Evolutionary conservation across 2,329 filamentous ascomycete species (phyloP).

Genomic region (Coniochaeta sp.): DNA sequence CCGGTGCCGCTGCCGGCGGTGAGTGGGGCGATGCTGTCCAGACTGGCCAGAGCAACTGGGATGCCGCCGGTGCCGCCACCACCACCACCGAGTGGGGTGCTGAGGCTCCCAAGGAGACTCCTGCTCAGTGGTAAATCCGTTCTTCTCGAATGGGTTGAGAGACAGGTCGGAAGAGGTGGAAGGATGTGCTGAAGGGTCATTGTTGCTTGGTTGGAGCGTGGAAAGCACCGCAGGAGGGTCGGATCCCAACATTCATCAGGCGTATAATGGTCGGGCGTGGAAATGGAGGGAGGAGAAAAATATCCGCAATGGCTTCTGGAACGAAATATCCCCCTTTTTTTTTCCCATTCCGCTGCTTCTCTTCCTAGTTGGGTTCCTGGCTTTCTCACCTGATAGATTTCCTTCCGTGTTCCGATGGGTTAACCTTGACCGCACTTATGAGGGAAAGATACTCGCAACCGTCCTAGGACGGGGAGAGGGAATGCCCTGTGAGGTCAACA

Average conservation of each 20-base stretch:
- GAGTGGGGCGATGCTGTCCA: constrained; percentile 51
- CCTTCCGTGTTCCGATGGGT: constrained; percentile 30
- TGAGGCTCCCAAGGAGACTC: constrained; percentile 36
- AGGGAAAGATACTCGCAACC: constrained; percentile 95
- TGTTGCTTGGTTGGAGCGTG: background rate
- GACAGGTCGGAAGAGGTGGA: constrained; percentile 4
- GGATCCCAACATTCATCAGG: constrained; percentile 9
- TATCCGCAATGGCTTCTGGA: background rate
- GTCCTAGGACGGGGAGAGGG: constrained; percentile 52
- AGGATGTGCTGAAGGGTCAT: background rate
- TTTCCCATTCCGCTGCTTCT: background rate
- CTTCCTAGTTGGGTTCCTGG: constrained; percentile 9
- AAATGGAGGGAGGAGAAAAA: background rate
- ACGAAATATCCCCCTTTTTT: background rate
- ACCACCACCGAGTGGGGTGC: constrained; percentile 50
- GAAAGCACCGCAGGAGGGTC: constrained; percentile 5
- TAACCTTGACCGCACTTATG: constrained; percentile 71
- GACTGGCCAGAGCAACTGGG: constrained; percentile 34
- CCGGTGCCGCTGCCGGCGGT: constrained; percentile 47
- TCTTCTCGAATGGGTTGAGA: constrained; percentile 4
- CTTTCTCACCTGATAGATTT: constrained; percentile 11
- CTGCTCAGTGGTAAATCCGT: constrained; percentile 39
- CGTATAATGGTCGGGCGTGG: background rate
- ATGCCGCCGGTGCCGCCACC: constrained; percentile 56
- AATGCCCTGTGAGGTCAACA: constrained; percentile 92